A percentile compares a stretch with the other conserved stretches of the same genome.
Evolutionary conservation across 139 green algal genomes (phyloP).

Genomic region (Trebouxia sp.): DNA sequence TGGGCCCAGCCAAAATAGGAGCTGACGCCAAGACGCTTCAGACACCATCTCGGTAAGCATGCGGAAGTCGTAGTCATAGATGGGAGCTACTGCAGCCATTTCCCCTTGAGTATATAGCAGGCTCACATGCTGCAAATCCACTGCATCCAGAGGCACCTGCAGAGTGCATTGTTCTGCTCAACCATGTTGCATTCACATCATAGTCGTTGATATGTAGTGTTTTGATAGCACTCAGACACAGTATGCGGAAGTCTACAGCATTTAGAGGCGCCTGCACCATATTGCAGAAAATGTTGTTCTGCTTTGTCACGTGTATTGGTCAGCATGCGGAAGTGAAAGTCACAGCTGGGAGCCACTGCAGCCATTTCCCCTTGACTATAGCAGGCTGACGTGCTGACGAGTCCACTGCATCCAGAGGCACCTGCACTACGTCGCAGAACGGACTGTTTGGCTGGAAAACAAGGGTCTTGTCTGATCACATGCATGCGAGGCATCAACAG

Average conservation of each 20-base stretch:
- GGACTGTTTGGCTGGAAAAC: too few relatives aligned
- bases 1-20: conserved; percentile 67
- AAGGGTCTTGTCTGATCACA: too few relatives aligned
- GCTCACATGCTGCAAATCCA: conserved; percentile 76
- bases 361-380: conserved; percentile 83
- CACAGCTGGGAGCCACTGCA: conserved; percentile 72
- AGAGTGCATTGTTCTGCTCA: conserved; percentile 39
- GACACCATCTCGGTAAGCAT: conserved; percentile 41
- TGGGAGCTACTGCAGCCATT: conserved; percentile 77
- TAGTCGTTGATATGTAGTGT: too few relatives aligned
- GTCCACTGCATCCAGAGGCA: conserved; percentile 79
- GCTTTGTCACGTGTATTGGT: too few relatives aligned
- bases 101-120: conserved; percentile 80
- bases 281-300: too few relatives aligned
- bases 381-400: conserved; percentile 63
- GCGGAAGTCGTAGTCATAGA: conserved; percentile 79
- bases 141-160: conserved; percentile 73
- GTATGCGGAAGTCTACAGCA: neutral
- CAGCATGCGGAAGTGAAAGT: conserved; percentile 71
- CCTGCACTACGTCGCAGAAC: too few relatives aligned
- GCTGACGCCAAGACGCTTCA: conserved; percentile 57
- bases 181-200: too few relatives aligned
- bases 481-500: too few relatives aligned
- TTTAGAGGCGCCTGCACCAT: too few relatives aligned
- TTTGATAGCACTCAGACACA: too few relatives aligned